Conservation (phyloP, 306 rosid species). For the Adenanthera pavonina region DNA sequence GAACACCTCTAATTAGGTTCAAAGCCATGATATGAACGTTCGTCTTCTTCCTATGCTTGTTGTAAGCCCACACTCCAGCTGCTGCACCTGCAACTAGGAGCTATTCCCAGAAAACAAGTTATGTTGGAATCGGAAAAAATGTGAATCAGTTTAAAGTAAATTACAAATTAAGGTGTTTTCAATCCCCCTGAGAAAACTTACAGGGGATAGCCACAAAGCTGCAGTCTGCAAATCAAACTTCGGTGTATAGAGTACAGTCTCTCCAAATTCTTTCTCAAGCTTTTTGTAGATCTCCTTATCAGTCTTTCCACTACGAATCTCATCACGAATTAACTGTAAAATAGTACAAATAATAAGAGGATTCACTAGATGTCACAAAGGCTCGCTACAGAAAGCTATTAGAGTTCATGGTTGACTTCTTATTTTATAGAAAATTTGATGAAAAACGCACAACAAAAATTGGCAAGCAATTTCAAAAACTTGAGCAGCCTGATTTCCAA, state of each 20-base stretch:
- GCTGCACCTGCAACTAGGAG: conserved; percentile 51
- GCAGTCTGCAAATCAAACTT: conserved; percentile 97
- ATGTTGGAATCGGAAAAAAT: conserved; percentile 37
- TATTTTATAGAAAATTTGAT: conserved; percentile 5
- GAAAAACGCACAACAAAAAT: not conserved
- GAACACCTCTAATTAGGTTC: conserved; percentile 65
- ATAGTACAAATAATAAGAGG: conserved; percentile 33
- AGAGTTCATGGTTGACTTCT: conserved; percentile 5
- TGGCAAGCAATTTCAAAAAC: conserved; percentile 12
- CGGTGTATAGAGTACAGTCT: conserved; percentile 79
- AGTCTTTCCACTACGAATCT: conserved; percentile 71
- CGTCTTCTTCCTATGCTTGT: conserved; percentile 54
- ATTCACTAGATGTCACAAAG: conserved; percentile 7
- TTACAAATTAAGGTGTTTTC: conserved; percentile 20
- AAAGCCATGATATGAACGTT: conserved; percentile 71
- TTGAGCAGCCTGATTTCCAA: not conserved
- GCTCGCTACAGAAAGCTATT: conserved; percentile 11
- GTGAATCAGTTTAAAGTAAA: conserved; percentile 1
- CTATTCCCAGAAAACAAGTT: conserved; percentile 42
- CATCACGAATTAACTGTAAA: conserved; percentile 86
- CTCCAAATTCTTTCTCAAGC: conserved; percentile 87
- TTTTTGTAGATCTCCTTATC: conserved; percentile 85
- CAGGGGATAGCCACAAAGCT: conserved; percentile 91
- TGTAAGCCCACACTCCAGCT: conserved; percentile 66
- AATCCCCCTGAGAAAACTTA: conserved; percentile 29